phyloP scores from a whole-genome alignment of 257 asterid species.

The Gardenia jasminoides region DNA sequence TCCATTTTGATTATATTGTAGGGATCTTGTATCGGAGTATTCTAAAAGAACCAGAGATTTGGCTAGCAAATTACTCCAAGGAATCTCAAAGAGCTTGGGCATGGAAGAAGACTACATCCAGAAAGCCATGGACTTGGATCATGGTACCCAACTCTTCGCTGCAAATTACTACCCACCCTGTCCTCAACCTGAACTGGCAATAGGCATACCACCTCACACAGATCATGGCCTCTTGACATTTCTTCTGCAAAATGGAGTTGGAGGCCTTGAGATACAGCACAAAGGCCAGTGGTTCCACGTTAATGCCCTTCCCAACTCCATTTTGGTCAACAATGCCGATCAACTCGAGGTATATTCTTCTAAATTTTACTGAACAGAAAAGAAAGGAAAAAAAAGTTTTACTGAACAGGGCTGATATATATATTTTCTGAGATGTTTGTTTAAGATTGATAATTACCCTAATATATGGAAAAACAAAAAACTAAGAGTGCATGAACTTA shows the following conservation, averaged over 20 bases:
- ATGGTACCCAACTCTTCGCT: conserved; percentile 36
- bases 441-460: too few relatives aligned
- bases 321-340: conserved; percentile 64
- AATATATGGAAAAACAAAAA: background rate
- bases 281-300: conserved; percentile 56
- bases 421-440: too few relatives aligned
- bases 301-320: conserved; percentile 46
- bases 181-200: conserved; percentile 60
- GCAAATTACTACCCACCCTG: conserved; percentile 73
- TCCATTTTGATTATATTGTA: conserved; percentile 20
- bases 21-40: conserved; percentile 47
- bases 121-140: conserved; percentile 37
- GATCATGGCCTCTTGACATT: conserved; percentile 80
- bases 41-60: conserved; percentile 37
- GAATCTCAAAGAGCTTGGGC: conserved; percentile 55
- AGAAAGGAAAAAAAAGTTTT: too few relatives aligned
- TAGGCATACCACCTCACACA: conserved; percentile 73
- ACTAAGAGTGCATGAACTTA: background rate
- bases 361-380: background rate
- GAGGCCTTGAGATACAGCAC: conserved; percentile 64
- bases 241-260: conserved; percentile 54
- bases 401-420: too few relatives aligned
- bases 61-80: conserved; percentile 34
- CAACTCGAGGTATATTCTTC: conserved; percentile 61
- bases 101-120: conserved; percentile 44